A percentile compares a stretch with the other conserved stretches of the same genome.
Evolutionary conservation across 306 rosid species (phyloP).

Genomic region (Pyrus betulifolia): DNA sequence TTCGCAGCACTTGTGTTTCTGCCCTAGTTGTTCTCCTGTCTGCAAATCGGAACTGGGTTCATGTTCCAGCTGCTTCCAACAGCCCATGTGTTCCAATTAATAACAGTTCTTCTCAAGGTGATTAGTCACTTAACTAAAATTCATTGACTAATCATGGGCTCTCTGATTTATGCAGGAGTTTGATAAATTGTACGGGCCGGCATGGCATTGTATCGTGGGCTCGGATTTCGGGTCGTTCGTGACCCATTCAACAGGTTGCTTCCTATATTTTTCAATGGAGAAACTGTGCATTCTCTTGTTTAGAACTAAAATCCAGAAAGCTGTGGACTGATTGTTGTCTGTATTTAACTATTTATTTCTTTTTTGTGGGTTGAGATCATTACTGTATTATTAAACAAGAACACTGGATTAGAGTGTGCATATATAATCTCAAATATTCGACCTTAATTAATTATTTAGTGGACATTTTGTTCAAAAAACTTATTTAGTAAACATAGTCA

Average conservation of each 20-base stretch:
- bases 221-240: slow-evolving; percentile 93
- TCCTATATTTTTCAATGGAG: slow-evolving; percentile 87
- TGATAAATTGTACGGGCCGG: slow-evolving; percentile 90
- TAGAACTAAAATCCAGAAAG: slow-evolving; percentile 75
- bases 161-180: slow-evolving; percentile 50
- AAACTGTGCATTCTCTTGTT: slow-evolving; percentile 67
- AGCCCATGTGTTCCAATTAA: slow-evolving; percentile 25
- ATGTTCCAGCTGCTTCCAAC: slow-evolving; percentile 31
- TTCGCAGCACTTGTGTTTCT: not conserved
- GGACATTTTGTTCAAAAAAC: too few species aligned
- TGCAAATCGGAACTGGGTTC: slow-evolving; percentile 13
- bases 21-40: slow-evolving; percentile 2
- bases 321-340: slow-evolving; percentile 26
- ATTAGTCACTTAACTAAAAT: not conserved
- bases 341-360: not conserved
- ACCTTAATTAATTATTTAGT: not conserved
- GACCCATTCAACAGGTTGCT: slow-evolving; percentile 88
- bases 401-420: not conserved
- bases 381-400: not conserved
- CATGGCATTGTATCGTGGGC: slow-evolving; percentile 98
- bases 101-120: not conserved
- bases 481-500: not conserved
- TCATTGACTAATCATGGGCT: not conserved
- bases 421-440: not conserved
- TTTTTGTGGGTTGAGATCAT: not conserved